A percentile compares a stretch with the other conserved stretches of the same genome.
Conservation (phyloP, 306 rosid species). For the Glycine soja region DNA sequence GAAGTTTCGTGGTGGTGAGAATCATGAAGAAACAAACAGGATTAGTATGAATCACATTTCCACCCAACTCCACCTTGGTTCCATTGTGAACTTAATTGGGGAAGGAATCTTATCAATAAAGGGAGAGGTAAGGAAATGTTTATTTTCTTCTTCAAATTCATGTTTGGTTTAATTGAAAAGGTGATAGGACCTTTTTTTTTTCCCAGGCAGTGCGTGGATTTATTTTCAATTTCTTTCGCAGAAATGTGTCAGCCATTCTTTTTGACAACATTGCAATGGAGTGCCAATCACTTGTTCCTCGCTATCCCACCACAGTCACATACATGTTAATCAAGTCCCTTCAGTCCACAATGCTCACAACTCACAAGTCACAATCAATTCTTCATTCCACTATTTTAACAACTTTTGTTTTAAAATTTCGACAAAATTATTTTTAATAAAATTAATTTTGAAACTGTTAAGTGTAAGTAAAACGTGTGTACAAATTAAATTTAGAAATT, state of each 20-base stretch:
- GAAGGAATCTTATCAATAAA: background rate
- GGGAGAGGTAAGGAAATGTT: background rate
- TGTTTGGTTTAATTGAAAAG: background rate
- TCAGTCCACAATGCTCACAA: background rate
- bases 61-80: background rate
- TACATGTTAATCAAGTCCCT: background rate
- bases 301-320: background rate
- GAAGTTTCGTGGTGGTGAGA: background rate
- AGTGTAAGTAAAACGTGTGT: background rate
- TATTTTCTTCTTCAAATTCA: no score
- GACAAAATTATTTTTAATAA: no score
- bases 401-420: no score
- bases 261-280: background rate
- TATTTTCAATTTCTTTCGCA: background rate
- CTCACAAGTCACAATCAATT: background rate
- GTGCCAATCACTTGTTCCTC: background rate
- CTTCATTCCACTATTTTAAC: no score
- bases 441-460: no score
- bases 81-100: background rate
- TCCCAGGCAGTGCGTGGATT: background rate
- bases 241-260: background rate
- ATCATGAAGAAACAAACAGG: background rate
- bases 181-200: background rate
- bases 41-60: background rate
- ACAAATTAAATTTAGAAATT: no score